Conservation (phyloP, 805 yeast genomes). For the Cyberlindnera samutprakarnensis region DNA sequence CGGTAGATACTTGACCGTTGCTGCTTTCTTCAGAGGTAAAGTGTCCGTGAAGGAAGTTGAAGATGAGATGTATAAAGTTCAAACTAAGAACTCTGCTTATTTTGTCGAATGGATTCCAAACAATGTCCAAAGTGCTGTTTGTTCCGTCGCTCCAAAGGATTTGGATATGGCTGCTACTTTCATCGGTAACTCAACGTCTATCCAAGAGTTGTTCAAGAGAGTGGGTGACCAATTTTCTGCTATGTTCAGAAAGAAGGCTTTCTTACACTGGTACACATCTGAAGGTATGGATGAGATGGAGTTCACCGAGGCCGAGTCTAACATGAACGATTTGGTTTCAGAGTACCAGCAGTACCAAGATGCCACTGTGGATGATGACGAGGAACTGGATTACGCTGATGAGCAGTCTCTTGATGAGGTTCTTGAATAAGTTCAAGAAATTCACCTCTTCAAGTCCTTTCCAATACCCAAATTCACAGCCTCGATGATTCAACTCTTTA, state of each 20-base stretch:
- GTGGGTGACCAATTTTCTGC: conserved; percentile 94
- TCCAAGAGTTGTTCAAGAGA: conserved; percentile 97
- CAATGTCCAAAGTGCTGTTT: conserved; percentile 97
- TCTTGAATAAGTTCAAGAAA: conserved; percentile 22
- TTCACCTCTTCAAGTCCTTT: too few species aligned
- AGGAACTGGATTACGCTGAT: conserved; percentile 27
- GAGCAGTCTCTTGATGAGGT: conserved; percentile 25
- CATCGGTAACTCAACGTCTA: conserved; percentile 97
- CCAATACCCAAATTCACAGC: too few species aligned
- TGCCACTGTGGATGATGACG: conserved; percentile 80
- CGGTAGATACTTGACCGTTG: conserved; percentile 98
- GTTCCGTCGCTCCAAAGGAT: conserved; percentile 86
- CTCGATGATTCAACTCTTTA: too few species aligned
- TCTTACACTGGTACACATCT: conserved; percentile 99
- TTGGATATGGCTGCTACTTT: conserved; percentile 90
- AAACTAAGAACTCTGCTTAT: conserved; percentile 92
- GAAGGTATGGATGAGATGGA: conserved; percentile 99
- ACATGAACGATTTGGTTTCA: conserved; percentile 93
- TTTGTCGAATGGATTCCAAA: conserved; percentile 99
- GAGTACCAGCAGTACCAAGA: conserved; percentile 96
- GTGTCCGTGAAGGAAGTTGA: conserved; percentile 97
- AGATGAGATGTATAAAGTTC: conserved; percentile 88
- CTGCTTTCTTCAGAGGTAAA: conserved; percentile 96
- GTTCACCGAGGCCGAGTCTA: conserved; percentile 97
- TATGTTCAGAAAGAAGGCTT: conserved; percentile 98